Evolutionary conservation across 257 asterid species (phyloP).

Genomic region (Solanum medicagineum): DNA sequence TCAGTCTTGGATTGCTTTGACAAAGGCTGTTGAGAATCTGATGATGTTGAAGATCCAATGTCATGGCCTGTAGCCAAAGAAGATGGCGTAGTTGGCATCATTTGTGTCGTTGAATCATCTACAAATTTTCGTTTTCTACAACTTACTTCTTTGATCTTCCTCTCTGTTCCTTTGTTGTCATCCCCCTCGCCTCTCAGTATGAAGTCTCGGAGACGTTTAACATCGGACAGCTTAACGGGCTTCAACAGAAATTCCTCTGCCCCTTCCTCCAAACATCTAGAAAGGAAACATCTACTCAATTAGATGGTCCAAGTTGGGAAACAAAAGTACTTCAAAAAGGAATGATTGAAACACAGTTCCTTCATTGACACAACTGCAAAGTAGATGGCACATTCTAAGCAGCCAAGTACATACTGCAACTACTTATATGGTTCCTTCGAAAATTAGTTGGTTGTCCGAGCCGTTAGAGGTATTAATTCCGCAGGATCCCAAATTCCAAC

Average conservation of each 20-base stretch:
- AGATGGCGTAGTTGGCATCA: not conserved
- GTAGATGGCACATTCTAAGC: not conserved
- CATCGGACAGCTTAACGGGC: conserved; percentile 75
- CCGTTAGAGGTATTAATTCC: not conserved
- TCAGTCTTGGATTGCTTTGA: not conserved
- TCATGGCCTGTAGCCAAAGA: not conserved
- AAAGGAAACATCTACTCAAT: not conserved
- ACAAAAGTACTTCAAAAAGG: not conserved
- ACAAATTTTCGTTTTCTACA: conserved; percentile 35
- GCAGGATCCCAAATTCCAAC: too few relatives aligned
- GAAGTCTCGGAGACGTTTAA: conserved; percentile 42
- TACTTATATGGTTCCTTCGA: not conserved
- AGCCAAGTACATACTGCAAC: not conserved
- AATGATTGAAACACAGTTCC: not conserved
- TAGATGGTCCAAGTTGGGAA: not conserved
- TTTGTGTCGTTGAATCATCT: conserved; percentile 1
- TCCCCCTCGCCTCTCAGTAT: conserved; percentile 29
- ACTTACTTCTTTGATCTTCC: not conserved
- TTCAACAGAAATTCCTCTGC: conserved; percentile 77
- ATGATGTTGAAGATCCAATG: not conserved
- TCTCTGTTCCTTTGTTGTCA: not conserved
- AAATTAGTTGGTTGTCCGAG: not conserved
- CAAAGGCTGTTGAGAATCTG: not conserved
- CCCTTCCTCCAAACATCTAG: conserved; percentile 81
- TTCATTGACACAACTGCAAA: not conserved